Evolutionary conservation across 139 green algal genomes (phyloP).

Genomic region (Penium margaritaceum): DNA sequence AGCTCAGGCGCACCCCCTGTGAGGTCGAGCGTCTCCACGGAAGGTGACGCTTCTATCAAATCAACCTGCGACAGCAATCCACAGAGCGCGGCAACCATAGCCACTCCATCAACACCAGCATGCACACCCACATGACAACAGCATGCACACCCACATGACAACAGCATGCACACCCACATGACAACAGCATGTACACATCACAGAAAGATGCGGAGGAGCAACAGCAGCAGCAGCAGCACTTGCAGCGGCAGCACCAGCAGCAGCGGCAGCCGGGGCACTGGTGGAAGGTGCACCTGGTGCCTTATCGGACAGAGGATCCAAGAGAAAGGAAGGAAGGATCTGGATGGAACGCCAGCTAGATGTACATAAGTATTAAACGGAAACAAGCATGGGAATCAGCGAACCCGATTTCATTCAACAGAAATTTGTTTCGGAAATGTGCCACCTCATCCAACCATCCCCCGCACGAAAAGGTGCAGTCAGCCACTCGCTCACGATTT

Average conservation of each 20-base stretch:
- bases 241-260: not conserved
- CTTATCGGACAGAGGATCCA: no score
- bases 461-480: no score
- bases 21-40: constrained; percentile 74
- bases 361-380: not conserved
- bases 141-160: no score
- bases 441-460: no score
- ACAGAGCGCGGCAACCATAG: not conserved
- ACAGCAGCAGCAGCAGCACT: not conserved
- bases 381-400: constrained; percentile 5
- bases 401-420: no score
- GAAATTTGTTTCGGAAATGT: no score
- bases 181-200: no score
- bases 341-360: not conserved
- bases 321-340: not conserved
- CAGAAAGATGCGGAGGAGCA: not conserved
- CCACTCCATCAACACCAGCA: no score
- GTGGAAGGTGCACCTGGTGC: no score
- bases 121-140: no score
- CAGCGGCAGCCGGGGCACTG: not conserved
- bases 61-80: constrained; percentile 39
- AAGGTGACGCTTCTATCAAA: constrained; percentile 55
- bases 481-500: constrained; percentile 31
- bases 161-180: no score
- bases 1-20: constrained; percentile 90